Evolutionary conservation across 352 stramenopile species (phyloP).

Genomic region (Phytophthora palmivora): DNA sequence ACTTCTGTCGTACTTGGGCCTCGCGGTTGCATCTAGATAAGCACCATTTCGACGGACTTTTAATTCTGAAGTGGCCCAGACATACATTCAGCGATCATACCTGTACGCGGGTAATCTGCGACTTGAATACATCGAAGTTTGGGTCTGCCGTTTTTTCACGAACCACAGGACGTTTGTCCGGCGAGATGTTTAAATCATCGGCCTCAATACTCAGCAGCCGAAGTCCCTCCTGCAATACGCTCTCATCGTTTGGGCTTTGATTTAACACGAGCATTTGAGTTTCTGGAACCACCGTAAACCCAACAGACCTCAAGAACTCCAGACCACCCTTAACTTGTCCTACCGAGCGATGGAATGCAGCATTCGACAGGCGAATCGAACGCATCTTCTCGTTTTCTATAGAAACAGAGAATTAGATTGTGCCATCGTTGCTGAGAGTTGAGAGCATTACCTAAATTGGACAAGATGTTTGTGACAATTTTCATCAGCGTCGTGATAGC

Average conservation of each 20-base stretch:
- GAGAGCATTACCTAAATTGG: conserved; percentile 62
- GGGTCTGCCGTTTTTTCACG: conserved; percentile 42
- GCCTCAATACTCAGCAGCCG: conserved; percentile 75
- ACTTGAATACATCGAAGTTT: conserved; percentile 83
- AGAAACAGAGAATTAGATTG: neutral
- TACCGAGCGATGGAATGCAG: conserved; percentile 75
- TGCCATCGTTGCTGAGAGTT: too few relatives aligned
- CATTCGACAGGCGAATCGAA: conserved; percentile 80
- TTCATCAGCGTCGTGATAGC: conserved; percentile 85
- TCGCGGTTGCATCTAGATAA: conserved; percentile 74
- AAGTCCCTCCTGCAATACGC: conserved; percentile 56
- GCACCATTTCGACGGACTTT: conserved; percentile 2
- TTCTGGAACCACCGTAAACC: conserved; percentile 63
- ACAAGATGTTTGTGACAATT: conserved; percentile 87
- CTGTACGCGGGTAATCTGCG: conserved; percentile 86
- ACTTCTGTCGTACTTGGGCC: conserved; percentile 82
- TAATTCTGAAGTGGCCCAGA: neutral
- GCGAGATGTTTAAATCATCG: conserved; percentile 74
- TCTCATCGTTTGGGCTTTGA: conserved; percentile 30
- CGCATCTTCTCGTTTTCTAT: conserved; percentile 85
- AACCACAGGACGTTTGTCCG: conserved; percentile 54
- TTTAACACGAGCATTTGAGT: conserved; percentile 56
- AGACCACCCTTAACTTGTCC: conserved; percentile 72
- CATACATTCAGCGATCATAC: conserved; percentile 36
- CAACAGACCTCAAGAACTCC: conserved; percentile 73